Evolutionary conservation across 441 rosid genomes (phyloP), one percentile per base, ranked within the genome.

Genomic region (Brassica balearica): DNA sequence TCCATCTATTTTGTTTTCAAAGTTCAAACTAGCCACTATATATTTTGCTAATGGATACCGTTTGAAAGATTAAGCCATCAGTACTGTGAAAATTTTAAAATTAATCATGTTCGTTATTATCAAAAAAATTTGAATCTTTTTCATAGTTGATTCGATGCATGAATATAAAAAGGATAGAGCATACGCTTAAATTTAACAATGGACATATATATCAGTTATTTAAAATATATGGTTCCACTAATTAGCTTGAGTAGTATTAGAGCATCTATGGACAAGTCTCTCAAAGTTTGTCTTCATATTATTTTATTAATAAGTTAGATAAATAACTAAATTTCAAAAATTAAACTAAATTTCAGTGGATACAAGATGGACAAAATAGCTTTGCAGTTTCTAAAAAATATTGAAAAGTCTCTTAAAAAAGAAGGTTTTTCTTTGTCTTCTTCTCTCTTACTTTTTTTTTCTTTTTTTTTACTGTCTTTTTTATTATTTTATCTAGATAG

Each of bases 1-100:
- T 53, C 20, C 59, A 53, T 53, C 59, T 53, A 53, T 53, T 53
- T 53, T 53, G 59, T 53, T 53, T 53, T 53, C 59, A 53, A 15
- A 53, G 59, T 53, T 53, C 7, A 51, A 53, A 53, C 20, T 53
- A 53, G 59, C 20, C 59, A 53, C 20, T 53, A 6, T 53, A 53
- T 53, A 53, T 6, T 53, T 15, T 14, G 19, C 58, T 14, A 14
- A 51, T 51, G 58, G 19, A 51, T 51, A 6, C 20, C 58, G 58
- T 51, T 51, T 38, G 59, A 14, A 8, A 14, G 59, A 53, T 53
- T 53, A 53, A 53, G 59, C 10, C 59, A 51, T 14, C 20, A 53
- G 59, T 53, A 6, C 20, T 51, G 20, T 15, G 20, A 3, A 51
- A 1, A 51, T 51, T 53, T 14, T 53, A 3, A 53, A 53, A 53